A percentile compares a stretch with the other conserved stretches of the same genome.
Conservation (phyloP, 257 asterid genomes). For the Solanum pinnatisectum region DNA sequence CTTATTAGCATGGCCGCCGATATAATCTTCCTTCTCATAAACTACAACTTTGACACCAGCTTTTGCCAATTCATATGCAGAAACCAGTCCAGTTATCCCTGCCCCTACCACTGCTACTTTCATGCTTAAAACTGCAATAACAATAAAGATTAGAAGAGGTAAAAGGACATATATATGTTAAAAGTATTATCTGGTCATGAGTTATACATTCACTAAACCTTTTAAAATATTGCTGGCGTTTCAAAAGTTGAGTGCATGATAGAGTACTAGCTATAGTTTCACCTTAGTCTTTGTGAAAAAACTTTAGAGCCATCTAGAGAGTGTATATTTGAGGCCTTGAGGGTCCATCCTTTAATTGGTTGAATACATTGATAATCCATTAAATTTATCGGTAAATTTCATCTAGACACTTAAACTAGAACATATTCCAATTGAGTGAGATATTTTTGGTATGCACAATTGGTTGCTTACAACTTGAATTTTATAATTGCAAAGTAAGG, state of each 20-base stretch:
- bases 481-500: no score
- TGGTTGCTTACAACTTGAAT: background rate
- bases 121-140: background rate
- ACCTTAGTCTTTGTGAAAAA: no score
- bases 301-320: no score
- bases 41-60: slow-evolving; percentile 54
- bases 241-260: background rate
- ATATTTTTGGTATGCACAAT: background rate
- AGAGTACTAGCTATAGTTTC: no score
- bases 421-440: background rate
- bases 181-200: background rate
- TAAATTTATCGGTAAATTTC: no score
- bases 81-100: slow-evolving; percentile 66
- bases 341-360: no score
- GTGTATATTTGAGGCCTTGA: no score
- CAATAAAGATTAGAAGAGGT: background rate
- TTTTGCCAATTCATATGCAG: slow-evolving; percentile 50
- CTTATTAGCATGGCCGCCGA: slow-evolving; percentile 15
- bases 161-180: background rate
- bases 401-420: no score
- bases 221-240: background rate
- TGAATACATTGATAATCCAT: background rate
- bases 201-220: background rate
- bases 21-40: slow-evolving; percentile 56
- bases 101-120: slow-evolving; percentile 48